phyloP scores from a whole-genome alignment of 139 green algal species.

The Astrephomene gubernaculifera region DNA sequence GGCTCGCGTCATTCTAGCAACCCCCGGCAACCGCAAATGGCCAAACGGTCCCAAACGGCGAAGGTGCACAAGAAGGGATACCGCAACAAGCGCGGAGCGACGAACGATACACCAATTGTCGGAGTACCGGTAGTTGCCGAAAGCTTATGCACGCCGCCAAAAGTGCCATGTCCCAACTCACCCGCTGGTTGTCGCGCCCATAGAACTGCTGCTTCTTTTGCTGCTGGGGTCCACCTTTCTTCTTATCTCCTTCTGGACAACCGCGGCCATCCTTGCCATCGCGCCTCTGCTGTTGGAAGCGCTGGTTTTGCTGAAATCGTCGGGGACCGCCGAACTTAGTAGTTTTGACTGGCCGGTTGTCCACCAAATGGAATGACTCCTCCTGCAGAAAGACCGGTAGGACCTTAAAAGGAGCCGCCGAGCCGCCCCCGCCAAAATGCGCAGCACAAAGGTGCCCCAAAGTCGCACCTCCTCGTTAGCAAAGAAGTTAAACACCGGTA shows the following conservation, averaged over 20 bases:
- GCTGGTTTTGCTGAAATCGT: conserved; percentile 74
- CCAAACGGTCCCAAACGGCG: no score
- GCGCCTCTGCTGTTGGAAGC: conserved; percentile 71
- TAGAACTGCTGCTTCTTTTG: conserved; percentile 57
- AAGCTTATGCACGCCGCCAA: not conserved
- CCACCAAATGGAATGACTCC: conserved; percentile 96
- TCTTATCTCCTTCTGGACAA: conserved; percentile 47
- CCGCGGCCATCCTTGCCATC: conserved; percentile 65
- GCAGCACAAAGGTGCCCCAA: not conserved
- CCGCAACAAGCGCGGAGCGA: no score
- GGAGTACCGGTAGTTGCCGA: no score
- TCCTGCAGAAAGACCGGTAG: conserved; percentile 70
- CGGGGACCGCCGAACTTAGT: conserved; percentile 62
- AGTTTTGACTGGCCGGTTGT: conserved; percentile 85
- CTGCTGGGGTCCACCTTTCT: conserved; percentile 35
- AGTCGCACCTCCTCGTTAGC: conserved; percentile 88
- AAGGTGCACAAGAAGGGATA: no score
- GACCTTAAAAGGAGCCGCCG: not conserved
- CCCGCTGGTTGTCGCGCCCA: conserved; percentile 65
- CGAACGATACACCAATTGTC: no score
- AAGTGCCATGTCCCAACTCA: no score
- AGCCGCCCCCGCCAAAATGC: conserved; percentile 4
- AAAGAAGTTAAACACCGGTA: conserved; percentile 96
- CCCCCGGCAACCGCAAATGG: no score
- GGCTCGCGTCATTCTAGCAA: no score